phyloP scores from a whole-genome alignment of 495 filamentous ascomycete genomes.

The Lepraria neglecta region DNA sequence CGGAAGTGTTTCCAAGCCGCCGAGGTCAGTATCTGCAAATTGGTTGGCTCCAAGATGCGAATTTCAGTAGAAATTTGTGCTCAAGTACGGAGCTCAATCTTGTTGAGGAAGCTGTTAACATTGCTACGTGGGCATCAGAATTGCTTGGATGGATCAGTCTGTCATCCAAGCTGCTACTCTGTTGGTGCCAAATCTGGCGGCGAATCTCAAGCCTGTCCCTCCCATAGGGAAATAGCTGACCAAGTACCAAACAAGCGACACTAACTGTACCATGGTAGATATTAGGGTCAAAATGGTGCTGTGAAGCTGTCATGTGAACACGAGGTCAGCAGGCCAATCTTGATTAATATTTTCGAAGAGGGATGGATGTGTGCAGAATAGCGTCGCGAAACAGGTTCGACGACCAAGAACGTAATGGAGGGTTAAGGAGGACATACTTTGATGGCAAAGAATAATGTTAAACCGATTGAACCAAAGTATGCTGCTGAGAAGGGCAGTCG shows the following conservation, averaged over 20 bases:
- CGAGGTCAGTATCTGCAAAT: not conserved
- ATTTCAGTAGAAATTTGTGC: not conserved
- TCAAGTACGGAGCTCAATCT: not conserved
- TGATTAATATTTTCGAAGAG: slow-evolving; percentile 7
- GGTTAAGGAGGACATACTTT: slow-evolving; percentile 58
- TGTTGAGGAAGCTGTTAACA: not conserved
- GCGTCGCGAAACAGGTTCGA: slow-evolving; percentile 9
- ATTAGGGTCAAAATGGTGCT: slow-evolving; percentile 76
- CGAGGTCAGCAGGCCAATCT: slow-evolving; percentile 21
- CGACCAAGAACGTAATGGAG: slow-evolving; percentile 8
- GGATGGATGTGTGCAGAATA: not conserved
- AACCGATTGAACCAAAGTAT: slow-evolving; percentile 88
- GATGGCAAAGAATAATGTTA: slow-evolving; percentile 87
- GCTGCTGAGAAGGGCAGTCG: slow-evolving; percentile 91
- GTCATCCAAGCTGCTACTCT: slow-evolving; percentile 85
- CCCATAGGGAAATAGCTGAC: slow-evolving; percentile 99
- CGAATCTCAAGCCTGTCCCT: slow-evolving; percentile 76
- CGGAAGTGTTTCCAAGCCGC: not conserved
- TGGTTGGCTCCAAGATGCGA: not conserved
- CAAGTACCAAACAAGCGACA: slow-evolving; percentile 82
- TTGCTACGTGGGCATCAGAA: not conserved
- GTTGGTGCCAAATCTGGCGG: slow-evolving; percentile 75
- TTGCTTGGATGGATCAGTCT: slow-evolving; percentile 43
- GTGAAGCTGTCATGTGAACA: slow-evolving; percentile 54
- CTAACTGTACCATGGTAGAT: slow-evolving; percentile 74